Base-by-base conservation (phyloP, 331 rosid species). In the Malus hybrid region DNA sequence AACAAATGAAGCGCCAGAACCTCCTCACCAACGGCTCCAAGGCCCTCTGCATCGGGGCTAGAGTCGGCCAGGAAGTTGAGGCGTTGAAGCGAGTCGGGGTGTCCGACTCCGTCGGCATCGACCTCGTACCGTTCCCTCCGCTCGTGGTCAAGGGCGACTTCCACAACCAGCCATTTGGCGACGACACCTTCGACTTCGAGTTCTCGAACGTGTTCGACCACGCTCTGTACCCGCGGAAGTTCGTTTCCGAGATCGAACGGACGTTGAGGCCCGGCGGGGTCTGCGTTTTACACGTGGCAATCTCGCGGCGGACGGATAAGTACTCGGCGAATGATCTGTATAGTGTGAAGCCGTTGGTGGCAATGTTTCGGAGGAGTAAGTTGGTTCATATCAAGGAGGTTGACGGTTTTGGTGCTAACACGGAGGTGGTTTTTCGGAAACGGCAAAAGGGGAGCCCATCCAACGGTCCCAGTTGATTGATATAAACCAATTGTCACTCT, bases 161-260 rank as follows among this genome's bases (percentile, higher is more conserved):
- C 34, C 98, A 93, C 7, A 78, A 73, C 62, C 96, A 91, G 68
- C 97, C 97, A 2, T 93, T 93, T 19, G 11, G 9, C 3, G 79
- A 85, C 34, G 81, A 81, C 10, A 91, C 83, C 1, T 91, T 90
- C 65, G 97, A 91, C 60, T 93, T 90, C 20, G 98, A 93, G 42
- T 93, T 93, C 90, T 91, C 97, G 9, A 93, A 93, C 84, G 98
- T 93, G 59, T 93, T 93, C 76, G 98, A 93, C 48, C 98, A 94
- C 82, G 97, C 98, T 74, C 90, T 91, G 6, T 91, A 87, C 48
- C 98, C 98, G 67, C 60, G 82, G 8, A 84, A 59, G 71, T 94
- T 94, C 78, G 93, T 88, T 9, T 75, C 76, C 13, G 98, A 94
- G 92, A 90, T 94, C 59, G 93, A 91, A 76, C 87, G 98, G 78